Conservation (phyloP, 2,329 filamentous ascomycete species). For the Acrocalymma vagum region DNA sequence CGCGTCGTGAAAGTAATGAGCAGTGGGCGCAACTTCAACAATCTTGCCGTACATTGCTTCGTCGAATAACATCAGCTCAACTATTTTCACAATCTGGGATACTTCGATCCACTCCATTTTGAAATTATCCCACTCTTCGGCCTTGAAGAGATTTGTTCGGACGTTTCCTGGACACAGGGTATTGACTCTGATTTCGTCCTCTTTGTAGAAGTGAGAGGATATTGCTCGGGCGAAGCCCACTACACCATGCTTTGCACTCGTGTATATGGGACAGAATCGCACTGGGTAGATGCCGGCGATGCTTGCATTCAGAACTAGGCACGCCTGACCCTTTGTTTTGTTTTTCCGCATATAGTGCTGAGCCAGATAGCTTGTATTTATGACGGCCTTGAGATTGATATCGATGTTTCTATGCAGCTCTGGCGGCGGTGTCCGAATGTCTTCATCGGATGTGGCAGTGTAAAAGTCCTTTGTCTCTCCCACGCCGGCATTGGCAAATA, state of each 20-base stretch:
- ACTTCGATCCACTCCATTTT: slow-evolving; percentile 5
- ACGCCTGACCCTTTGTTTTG: background rate
- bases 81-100: background rate
- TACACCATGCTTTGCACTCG: slow-evolving; percentile 3
- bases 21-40: slow-evolving; percentile 3
- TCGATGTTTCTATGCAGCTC: background rate
- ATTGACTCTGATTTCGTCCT: slow-evolving; percentile 3
- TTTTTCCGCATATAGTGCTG: slow-evolving; percentile 2
- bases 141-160: slow-evolving; percentile 1
- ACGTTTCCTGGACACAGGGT: slow-evolving; percentile 2
- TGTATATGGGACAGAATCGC: slow-evolving; percentile 3
- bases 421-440: background rate
- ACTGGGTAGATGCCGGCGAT: slow-evolving; percentile 3
- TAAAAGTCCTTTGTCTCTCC: slow-evolving; percentile 2
- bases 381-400: background rate
- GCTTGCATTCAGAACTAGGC: background rate
- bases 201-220: background rate
- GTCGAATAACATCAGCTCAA: slow-evolving; percentile 3
- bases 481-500: slow-evolving; percentile 2
- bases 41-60: background rate
- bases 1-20: slow-evolving; percentile 1
- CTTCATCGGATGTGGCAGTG: background rate
- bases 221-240: slow-evolving; percentile 2
- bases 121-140: slow-evolving; percentile 2
- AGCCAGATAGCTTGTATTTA: slow-evolving; percentile 3